These are phyloP conservation scores for Cyclotella baltica DNA, from an alignment of 108 stramenopile genomes.

Conservation along the genomic window DNA sequence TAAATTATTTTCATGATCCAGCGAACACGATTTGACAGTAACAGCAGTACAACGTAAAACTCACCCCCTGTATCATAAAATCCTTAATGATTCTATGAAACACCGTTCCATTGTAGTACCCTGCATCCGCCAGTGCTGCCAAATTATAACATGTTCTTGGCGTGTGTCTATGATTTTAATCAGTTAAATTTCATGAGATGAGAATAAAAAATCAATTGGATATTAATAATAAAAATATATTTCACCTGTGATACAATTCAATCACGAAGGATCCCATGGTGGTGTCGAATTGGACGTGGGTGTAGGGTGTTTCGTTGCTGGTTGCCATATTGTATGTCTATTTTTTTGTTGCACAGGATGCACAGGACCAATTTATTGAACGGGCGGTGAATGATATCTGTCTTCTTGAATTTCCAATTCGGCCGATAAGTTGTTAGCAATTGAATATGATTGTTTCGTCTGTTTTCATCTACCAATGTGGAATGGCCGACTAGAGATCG, in stretches of 20 bases:
- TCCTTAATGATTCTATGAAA: conserved; percentile 96
- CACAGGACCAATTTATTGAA: too few species aligned
- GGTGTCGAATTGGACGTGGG: conserved; percentile 83
- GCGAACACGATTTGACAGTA: not conserved
- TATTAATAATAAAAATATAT: not conserved
- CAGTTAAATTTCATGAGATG: not conserved
- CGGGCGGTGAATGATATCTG: too few species aligned
- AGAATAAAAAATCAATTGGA: not conserved
- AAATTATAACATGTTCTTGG: conserved; percentile 87
- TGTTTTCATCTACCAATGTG: too few species aligned
- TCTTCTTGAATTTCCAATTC: too few species aligned
- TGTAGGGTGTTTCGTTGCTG: conserved; percentile 51
- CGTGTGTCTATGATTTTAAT: conserved; percentile 52
- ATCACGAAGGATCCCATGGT: conserved; percentile 78
- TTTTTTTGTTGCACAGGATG: too few species aligned
- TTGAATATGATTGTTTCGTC: too few species aligned
- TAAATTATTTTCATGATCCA: not conserved
- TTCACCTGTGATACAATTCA: conserved; percentile 77
- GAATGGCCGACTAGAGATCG: too few species aligned
- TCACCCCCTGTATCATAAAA: conserved; percentile 93
- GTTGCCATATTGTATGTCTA: conserved; percentile 15
- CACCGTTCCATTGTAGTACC: conserved; percentile 93
- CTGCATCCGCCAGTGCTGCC: conserved; percentile 86
- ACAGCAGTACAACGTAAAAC: too few species aligned
- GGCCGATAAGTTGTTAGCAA: too few species aligned